A percentile compares a stretch with the other conserved stretches of the same genome.
These are phyloP conservation scores for Pleurotus djamor DNA, from an alignment of 768 basidiomycete species.

Conservation along the genomic window DNA sequence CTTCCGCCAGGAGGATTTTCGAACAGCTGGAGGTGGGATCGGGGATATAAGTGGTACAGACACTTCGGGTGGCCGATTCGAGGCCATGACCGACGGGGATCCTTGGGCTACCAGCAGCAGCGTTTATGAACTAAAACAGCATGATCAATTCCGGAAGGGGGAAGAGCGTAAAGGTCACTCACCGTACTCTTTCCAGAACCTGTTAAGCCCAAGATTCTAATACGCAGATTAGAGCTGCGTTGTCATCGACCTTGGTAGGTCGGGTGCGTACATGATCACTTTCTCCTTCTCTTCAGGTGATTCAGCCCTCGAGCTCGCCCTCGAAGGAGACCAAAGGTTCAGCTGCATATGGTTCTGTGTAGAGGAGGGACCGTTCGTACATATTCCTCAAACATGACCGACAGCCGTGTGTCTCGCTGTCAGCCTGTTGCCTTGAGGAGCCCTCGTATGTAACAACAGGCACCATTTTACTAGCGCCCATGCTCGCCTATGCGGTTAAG, in stretches of 20 bases:
- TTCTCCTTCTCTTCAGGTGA: background rate
- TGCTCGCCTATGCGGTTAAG: too few relatives aligned
- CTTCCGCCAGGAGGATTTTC: background rate
- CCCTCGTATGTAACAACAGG: too few relatives aligned
- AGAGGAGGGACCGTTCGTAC: too few relatives aligned
- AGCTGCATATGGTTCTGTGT: too few relatives aligned
- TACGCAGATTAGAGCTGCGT: background rate
- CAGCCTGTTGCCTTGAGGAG: too few relatives aligned
- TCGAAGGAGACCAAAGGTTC: too few relatives aligned
- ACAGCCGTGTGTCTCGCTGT: too few relatives aligned
- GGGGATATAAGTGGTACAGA: background rate
- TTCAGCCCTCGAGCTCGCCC: too few relatives aligned
- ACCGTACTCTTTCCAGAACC: slow-evolving; percentile 5
- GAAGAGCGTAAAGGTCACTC: background rate
- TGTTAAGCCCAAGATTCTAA: background rate
- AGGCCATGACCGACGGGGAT: slow-evolving; percentile 8
- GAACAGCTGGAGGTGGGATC: background rate
- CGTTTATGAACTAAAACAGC: slow-evolving; percentile 8
- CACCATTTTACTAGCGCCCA: too few relatives aligned
- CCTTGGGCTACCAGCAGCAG: background rate
- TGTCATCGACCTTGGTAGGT: background rate
- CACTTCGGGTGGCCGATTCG: background rate
- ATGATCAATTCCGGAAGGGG: background rate
- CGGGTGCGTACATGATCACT: too few relatives aligned
- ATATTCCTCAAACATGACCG: too few relatives aligned